A percentile compares a stretch with the other conserved stretches of the same genome.
phyloP scores from a whole-genome alignment of 495 filamentous ascomycete genomes.

The Podospora fimiseda region DNA sequence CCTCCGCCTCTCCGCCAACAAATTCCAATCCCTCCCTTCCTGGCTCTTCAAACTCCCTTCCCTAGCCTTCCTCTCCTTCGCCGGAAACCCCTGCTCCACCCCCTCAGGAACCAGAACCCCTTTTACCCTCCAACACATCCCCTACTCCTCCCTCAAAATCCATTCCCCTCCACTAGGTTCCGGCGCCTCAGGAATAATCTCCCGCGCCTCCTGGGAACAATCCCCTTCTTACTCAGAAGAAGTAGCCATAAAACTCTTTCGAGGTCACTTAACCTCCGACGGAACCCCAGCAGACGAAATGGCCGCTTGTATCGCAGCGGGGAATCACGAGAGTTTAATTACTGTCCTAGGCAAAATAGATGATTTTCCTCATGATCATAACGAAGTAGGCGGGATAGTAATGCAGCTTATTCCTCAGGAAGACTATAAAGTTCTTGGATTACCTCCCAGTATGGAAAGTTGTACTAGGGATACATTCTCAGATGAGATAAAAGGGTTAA shows the following conservation, averaged over 20 bases:
- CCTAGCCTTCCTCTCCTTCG: slow-evolving; percentile 41
- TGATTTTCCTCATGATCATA: slow-evolving; percentile 30
- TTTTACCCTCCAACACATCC: slow-evolving; percentile 27
- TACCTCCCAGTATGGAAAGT: slow-evolving; percentile 24
- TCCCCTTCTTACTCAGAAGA: slow-evolving; percentile 24
- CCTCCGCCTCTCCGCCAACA: slow-evolving; percentile 37
- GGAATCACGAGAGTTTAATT: slow-evolving; percentile 40
- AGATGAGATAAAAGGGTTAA: slow-evolving; percentile 9
- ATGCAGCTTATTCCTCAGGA: slow-evolving; percentile 31
- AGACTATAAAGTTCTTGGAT: slow-evolving; percentile 22
- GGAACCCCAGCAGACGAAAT: slow-evolving; percentile 41
- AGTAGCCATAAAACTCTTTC: slow-evolving; percentile 44
- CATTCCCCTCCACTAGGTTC: slow-evolving; percentile 26
- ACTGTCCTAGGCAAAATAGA: slow-evolving; percentile 36
- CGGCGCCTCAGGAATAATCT: slow-evolving; percentile 36
- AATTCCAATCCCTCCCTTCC: slow-evolving; percentile 26
- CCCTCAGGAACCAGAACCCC: slow-evolving; percentile 15
- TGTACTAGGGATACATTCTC: slow-evolving; percentile 35
- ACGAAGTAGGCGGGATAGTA: slow-evolving; percentile 31
- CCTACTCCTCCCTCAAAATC: slow-evolving; percentile 33
- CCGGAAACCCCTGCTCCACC: slow-evolving; percentile 37
- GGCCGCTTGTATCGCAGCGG: slow-evolving; percentile 35
- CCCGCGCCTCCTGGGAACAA: slow-evolving; percentile 29
- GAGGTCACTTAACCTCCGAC: slow-evolving; percentile 33
- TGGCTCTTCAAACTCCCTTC: slow-evolving; percentile 40